A percentile compares a stretch with the other conserved stretches of the same genome.
Conservation (phyloP, 2,329 filamentous ascomycete species). For the Hypomyces rosellus region DNA sequence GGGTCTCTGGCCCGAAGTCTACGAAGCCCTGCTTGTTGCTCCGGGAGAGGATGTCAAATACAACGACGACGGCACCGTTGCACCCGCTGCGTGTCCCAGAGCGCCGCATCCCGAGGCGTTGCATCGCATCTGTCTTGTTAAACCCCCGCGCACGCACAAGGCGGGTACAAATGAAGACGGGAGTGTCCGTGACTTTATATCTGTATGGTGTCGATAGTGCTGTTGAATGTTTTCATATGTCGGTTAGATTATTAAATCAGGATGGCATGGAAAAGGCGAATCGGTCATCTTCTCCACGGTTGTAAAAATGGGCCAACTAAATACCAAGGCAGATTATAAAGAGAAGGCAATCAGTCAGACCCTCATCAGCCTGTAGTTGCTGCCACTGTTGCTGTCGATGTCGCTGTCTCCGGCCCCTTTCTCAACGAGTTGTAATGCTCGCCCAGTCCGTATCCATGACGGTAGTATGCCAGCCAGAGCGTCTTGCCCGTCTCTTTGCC, state of each 20-base stretch:
- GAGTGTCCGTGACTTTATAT: conserved; percentile 45
- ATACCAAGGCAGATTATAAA: too few relatives aligned
- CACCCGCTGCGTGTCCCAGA: conserved; percentile 28
- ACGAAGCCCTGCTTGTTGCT: conserved; percentile 62
- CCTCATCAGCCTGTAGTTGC: conserved; percentile 3
- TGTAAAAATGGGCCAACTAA: too few relatives aligned
- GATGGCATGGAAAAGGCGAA: too few relatives aligned
- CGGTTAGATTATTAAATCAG: too few relatives aligned
- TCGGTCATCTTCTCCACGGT: too few relatives aligned
- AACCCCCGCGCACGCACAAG: conserved; percentile 44
- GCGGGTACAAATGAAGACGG: conserved; percentile 40
- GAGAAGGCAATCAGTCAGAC: too few relatives aligned
- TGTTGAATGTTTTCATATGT: too few relatives aligned
- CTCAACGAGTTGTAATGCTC: conserved; percentile 95
- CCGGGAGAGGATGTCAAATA: conserved; percentile 65
- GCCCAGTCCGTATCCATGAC: conserved; percentile 86
- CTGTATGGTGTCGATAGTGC: conserved; percentile 41
- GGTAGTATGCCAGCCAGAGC: conserved; percentile 90
- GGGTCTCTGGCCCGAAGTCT: conserved; percentile 61
- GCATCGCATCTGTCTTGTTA: conserved; percentile 42
- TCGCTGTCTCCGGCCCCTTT: conserved; percentile 27
- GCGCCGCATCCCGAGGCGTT: conserved; percentile 28
- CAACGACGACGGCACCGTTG: conserved; percentile 36
- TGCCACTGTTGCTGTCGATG: conserved; percentile 6
- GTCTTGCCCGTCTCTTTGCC: conserved; percentile 46